Base-by-base conservation (phyloP, 164 flowering plant genomes). In the Stephania japonica region DNA sequence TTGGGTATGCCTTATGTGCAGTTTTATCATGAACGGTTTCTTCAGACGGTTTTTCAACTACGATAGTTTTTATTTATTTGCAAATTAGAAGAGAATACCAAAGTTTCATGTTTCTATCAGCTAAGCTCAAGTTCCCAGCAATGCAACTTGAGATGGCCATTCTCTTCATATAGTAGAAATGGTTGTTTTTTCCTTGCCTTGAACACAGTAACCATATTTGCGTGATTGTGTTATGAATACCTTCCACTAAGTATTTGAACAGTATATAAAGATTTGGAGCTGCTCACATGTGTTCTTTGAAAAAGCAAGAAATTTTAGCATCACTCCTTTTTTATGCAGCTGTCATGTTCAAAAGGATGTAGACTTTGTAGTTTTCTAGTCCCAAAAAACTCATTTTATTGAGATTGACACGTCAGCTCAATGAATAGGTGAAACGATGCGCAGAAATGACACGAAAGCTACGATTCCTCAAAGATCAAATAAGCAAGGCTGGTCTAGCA, bases 391-490 rank as follows among this genome's bases (percentile, higher is more conserved):
- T 69, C 26, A 14, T n/a, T 68, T 23, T 61, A 47, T 9, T 44
- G 47, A 38, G 67, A 27, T 65, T 69, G 67, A 75, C 78, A 21
- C 50, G 10, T 80, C 72, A 25, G 79, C 68, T 75, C 65, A 72
- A 70, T 74, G 85, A 53, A 27, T 80, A 95, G 99, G 98, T 95
- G 68, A 95, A 95, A 80, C 84, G 98, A 74, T 93, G 98, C 76
- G 99, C 89, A 50, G 99, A 95, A 82, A 95, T 95, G 99, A 86
- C 93, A 73, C 84, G 99, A 77, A 95, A 95, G 82, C 79, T 95
- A 50, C 87, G 90, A 5, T 91, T 87, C 78, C 84, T 91, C 75
- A 93, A 85, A 81, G 99, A 95, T 76, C 99, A 95, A 86, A 86
- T 95, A 66, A 82, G 74, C 78, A 95, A 91, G 83, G 91, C 99